These are phyloP conservation scores for Botryotinia globosa DNA, from an alignment of 2,329 filamentous ascomycete genomes.

Conservation along the genomic window DNA sequence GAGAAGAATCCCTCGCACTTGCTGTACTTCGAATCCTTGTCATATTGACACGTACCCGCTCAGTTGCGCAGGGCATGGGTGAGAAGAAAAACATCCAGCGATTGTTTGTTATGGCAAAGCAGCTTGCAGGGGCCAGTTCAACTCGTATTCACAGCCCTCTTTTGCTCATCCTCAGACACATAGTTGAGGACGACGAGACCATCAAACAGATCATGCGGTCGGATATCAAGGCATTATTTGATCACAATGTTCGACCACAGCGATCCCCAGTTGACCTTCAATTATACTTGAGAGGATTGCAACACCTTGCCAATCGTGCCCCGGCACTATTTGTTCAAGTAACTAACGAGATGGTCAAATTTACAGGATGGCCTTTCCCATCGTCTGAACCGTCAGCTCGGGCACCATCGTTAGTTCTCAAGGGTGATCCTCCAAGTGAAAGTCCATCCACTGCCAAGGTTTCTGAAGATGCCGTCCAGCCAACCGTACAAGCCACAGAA, in stretches of 20 bases:
- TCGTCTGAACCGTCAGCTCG: slow-evolving; percentile 40
- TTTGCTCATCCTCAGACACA: slow-evolving; percentile 84
- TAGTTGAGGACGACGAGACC: slow-evolving; percentile 90
- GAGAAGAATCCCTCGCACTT: slow-evolving; percentile 79
- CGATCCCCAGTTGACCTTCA: slow-evolving; percentile 65
- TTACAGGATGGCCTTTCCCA: slow-evolving; percentile 56
- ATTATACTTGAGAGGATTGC: slow-evolving; percentile 72
- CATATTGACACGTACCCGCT: slow-evolving; percentile 77
- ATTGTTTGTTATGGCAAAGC: slow-evolving; percentile 92
- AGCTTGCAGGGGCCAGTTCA: slow-evolving; percentile 76
- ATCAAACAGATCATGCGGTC: slow-evolving; percentile 88
- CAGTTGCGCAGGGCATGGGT: slow-evolving; percentile 71
- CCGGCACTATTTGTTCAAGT: slow-evolving; percentile 85
- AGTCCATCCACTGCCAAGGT: slow-evolving; percentile 24
- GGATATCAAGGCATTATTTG: slow-evolving; percentile 79
- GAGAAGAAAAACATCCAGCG: slow-evolving; percentile 87
- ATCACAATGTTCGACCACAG: slow-evolving; percentile 48
- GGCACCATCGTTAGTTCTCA: slow-evolving; percentile 45
- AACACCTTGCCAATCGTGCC: slow-evolving; percentile 74
- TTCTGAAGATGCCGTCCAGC: slow-evolving; percentile 36
- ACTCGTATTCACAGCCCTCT: slow-evolving; percentile 62
- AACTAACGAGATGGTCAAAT: slow-evolving; percentile 78
- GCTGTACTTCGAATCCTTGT: slow-evolving; percentile 81
- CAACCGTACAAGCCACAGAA: slow-evolving; percentile 39
- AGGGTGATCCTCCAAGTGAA: slow-evolving; percentile 24